Evolutionary conservation across 2,329 filamentous ascomycete genomes (phyloP).

Genomic region (Diatrype stigma): DNA sequence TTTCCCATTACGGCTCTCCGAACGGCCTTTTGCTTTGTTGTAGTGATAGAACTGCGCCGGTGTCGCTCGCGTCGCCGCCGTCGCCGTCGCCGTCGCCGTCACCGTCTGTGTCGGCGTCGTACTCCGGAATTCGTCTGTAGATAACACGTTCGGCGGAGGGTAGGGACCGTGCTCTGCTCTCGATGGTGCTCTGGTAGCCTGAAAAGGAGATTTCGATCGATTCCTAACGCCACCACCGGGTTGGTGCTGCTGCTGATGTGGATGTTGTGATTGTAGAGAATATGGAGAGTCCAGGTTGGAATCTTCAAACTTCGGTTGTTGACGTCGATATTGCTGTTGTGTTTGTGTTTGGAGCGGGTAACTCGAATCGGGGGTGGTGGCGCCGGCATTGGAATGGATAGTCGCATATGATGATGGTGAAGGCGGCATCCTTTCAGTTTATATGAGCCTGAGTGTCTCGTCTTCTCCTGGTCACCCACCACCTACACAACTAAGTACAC

Average conservation of each 20-base stretch:
- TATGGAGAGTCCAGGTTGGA: too few species aligned
- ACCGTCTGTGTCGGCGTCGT: too few species aligned
- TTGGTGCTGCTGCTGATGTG: background rate
- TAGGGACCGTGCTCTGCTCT: background rate
- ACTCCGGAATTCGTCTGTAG: background rate
- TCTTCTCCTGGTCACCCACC: background rate
- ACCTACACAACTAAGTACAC: background rate
- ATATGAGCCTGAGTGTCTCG: background rate
- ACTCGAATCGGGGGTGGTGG: background rate
- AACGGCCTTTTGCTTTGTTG: background rate
- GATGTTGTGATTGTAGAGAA: too few species aligned
- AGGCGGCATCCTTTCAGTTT: slow-evolving; percentile 3
- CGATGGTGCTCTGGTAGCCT: background rate
- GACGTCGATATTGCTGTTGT: background rate
- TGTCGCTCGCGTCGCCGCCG: background rate
- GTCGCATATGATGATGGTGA: slow-evolving; percentile 1
- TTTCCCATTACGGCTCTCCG: background rate
- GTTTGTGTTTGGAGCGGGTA: background rate
- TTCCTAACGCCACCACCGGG: background rate
- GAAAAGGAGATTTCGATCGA: background rate
- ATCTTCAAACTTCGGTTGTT: too few species aligned
- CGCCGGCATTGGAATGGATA: background rate
- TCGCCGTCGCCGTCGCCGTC: too few species aligned
- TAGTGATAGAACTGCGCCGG: background rate
- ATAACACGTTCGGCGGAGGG: background rate